Base-by-base conservation (phyloP, 805 yeast genomes). In the Hanseniaspora occidentalis region DNA sequence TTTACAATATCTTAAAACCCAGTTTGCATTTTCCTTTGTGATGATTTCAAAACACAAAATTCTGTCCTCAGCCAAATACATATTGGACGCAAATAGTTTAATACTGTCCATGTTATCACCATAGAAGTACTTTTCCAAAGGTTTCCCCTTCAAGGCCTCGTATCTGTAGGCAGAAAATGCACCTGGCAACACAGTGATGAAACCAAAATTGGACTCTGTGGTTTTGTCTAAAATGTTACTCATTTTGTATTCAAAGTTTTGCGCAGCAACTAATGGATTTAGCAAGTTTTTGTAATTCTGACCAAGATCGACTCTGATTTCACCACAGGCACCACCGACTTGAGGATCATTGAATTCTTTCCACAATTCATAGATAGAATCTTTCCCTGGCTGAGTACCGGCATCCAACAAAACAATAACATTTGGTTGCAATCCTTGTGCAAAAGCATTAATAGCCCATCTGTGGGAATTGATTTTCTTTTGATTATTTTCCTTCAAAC, bases 301-400 rank as follows among this genome's bases (percentile, higher is more conserved):
- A 2, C 97, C 96, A 40, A 88, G 64, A 58, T 80, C 77, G 0
- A 92, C 94, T 47, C 77, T 79, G 61, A 92, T 89, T 57, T 92
- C 97, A 41, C 98, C 98, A 73, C 98, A 89, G 1, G 96, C 94
- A 31, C 98, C 98, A 2, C 95, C 98, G 17, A 89, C 94, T 40
- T 76, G 72, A 2, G 85, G 80, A 50, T 77, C 70, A 45, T 67
- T 68, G 54, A 89, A 92, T 31, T 88, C 74, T 57, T 77, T 78
- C 98, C 98, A 89, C 42, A 92, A 63, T 49, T 84, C 82, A 58
- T 84, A 88, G 39, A 89, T 74, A 2, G 96, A 79, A 49, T 83
- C 84, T 46, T 75, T 72, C 4, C 83, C 74, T 2, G 97, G 96
- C 57, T 79, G 80, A 1, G 98, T 89, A 52, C 98, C 98, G 18